A percentile compares a stretch with the other conserved stretches of the same genome.
phyloP scores from a whole-genome alignment of 495 filamentous ascomycete genomes.

The Staphylotrichum tortipilum region DNA sequence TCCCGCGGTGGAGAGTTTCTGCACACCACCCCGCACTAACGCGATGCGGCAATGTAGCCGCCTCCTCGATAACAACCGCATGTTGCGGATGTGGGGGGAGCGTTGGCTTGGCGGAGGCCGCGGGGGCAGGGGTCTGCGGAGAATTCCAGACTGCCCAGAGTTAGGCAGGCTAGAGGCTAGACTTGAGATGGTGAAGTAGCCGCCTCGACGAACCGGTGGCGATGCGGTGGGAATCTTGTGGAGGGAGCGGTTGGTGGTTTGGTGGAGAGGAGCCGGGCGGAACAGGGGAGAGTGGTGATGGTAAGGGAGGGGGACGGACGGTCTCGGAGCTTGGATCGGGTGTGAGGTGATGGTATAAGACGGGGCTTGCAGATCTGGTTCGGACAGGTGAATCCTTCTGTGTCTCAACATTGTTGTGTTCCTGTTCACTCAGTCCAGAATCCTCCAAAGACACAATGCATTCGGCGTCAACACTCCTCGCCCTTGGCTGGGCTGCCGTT shows the following conservation, averaged over 20 bases:
- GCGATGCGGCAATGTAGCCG: constrained; percentile 1
- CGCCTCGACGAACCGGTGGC: background rate
- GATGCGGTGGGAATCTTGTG: too few species aligned
- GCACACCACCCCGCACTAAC: background rate
- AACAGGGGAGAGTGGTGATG: too few species aligned
- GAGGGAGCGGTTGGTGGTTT: too few species aligned
- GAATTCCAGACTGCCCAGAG: background rate
- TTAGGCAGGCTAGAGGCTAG: background rate
- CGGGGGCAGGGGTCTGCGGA: background rate
- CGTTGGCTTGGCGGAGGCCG: background rate
- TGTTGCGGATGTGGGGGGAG: background rate
- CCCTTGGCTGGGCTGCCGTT: constrained; percentile 18
- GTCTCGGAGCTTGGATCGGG: too few species aligned
- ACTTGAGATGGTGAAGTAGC: background rate
- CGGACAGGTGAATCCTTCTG: too few species aligned
- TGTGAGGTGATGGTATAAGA: background rate
- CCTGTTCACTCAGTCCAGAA: background rate
- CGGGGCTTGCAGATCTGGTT: background rate
- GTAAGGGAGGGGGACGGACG: background rate
- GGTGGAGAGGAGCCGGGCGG: too few species aligned
- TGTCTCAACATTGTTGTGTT: background rate
- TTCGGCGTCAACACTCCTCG: constrained; percentile 7
- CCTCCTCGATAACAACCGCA: background rate
- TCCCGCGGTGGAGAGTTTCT: too few species aligned
- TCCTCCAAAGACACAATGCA: background rate